phyloP scores from a whole-genome alignment of 116 monocot species.

The Trichopus zeylanicus region DNA sequence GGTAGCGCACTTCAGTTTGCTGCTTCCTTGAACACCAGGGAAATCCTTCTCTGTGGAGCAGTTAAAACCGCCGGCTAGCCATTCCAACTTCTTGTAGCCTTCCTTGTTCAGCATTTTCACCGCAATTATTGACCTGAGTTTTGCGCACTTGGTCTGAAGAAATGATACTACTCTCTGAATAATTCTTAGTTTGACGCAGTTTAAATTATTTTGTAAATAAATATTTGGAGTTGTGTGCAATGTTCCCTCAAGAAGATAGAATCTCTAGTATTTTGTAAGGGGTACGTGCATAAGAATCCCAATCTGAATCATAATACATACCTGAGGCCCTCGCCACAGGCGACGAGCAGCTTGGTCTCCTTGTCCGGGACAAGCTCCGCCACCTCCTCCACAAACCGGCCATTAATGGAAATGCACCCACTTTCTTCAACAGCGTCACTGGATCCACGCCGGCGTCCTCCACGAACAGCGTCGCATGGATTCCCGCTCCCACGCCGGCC shows the following conservation, averaged over 20 bases:
- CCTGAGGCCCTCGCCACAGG: constrained; percentile 91
- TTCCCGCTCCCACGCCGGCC: constrained; percentile 79
- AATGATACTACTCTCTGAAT: not conserved
- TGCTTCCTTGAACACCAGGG: constrained; percentile 41
- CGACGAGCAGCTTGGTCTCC: constrained; percentile 84
- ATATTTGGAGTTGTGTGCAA: too few relatives aligned
- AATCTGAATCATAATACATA: constrained; percentile 3
- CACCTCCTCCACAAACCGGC: constrained; percentile 53
- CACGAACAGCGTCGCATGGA: constrained; percentile 80
- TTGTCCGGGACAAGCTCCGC: constrained; percentile 26
- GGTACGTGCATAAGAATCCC: not conserved
- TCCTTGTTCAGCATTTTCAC: constrained; percentile 41
- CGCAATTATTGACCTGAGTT: constrained; percentile 69
- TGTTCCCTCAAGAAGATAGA: too few relatives aligned
- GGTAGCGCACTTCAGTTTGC: constrained; percentile 72
- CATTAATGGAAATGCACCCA: constrained; percentile 80
- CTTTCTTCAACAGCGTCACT: constrained; percentile 69
- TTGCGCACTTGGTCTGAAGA: not conserved
- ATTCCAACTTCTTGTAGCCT: constrained; percentile 77
- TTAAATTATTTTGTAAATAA: too few relatives aligned
- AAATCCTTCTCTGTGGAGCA: constrained; percentile 39
- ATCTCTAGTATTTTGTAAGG: too few relatives aligned
- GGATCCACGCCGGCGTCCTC: constrained; percentile 63
- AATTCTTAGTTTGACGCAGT: not conserved
- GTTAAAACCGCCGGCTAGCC: constrained; percentile 85